A percentile compares a stretch with the other conserved stretches of the same genome.
Evolutionary conservation across 2,329 filamentous ascomycete genomes (phyloP).

Genomic region (Aspergillus aculeatus): DNA sequence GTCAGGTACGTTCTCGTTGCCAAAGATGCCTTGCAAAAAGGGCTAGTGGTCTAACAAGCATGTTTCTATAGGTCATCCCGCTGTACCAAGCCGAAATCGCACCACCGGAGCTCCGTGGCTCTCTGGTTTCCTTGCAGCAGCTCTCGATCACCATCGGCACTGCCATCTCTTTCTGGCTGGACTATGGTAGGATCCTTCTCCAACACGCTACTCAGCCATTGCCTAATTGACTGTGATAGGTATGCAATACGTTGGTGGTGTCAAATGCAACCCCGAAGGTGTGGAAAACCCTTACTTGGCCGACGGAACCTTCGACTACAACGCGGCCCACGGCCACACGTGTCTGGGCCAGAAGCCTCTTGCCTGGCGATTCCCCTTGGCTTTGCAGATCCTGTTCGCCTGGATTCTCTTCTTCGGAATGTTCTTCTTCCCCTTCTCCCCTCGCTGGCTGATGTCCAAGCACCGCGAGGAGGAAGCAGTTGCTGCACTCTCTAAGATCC

Average conservation of each 20-base stretch:
- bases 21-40: not conserved
- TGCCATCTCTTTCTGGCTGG: conserved; percentile 25
- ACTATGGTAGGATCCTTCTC: conserved; percentile 6
- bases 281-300: conserved; percentile 9
- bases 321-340: conserved; percentile 10
- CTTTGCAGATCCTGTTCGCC: conserved; percentile 61
- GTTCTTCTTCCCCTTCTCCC: conserved; percentile 78
- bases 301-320: conserved; percentile 11
- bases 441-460: conserved; percentile 72
- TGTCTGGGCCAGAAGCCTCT: conserved; percentile 56
- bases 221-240: not conserved
- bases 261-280: conserved; percentile 24
- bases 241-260: conserved; percentile 57
- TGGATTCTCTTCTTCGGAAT: conserved; percentile 67
- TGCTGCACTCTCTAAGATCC: conserved; percentile 57
- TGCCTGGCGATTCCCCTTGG: conserved; percentile 49
- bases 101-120: conserved; percentile 65
- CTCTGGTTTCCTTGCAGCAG: conserved; percentile 65
- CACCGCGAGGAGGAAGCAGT: conserved; percentile 67
- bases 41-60: not conserved
- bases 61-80: conserved; percentile 22
- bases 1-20: conserved; percentile 14
- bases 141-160: conserved; percentile 58
- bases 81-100: conserved; percentile 45
- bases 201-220: not conserved